A percentile compares a stretch with the other conserved stretches of the same genome.
These are phyloP conservation scores for Pyricularia pennisetigena DNA, from an alignment of 2,329 filamentous ascomycete genomes.

Conservation along the genomic window DNA sequence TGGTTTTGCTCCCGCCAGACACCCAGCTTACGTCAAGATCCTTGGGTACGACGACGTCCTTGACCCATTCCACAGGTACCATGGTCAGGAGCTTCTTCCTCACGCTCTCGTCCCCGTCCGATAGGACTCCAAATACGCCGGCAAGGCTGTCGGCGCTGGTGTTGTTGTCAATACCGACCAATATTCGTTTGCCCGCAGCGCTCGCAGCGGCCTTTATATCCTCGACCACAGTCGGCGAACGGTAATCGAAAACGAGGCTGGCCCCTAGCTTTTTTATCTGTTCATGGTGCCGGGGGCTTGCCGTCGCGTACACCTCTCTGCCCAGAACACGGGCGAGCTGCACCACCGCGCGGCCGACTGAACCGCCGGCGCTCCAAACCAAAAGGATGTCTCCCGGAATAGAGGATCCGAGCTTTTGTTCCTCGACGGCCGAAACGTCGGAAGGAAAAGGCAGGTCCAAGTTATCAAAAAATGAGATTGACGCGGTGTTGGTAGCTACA, in stretches of 20 bases:
- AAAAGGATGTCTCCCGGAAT: constrained; percentile 2
- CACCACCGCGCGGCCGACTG: constrained; percentile 4
- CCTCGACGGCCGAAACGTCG: not conserved
- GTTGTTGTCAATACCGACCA: not conserved
- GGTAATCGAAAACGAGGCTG: constrained; percentile 7
- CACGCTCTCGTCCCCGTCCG: not conserved
- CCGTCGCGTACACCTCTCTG: constrained; percentile 6
- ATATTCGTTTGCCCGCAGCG: not conserved
- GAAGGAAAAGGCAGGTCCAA: constrained; percentile 3
- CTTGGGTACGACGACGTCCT: not conserved
- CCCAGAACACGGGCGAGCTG: constrained; percentile 8
- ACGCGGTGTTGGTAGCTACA: not conserved
- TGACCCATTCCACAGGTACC: not conserved
- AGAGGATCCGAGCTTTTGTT: not conserved
- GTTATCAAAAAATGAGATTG: not conserved
- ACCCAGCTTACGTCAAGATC: not conserved
- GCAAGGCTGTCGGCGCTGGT: not conserved
- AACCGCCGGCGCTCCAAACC: constrained; percentile 8
- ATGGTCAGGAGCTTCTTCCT: not conserved
- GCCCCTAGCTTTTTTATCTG: constrained; percentile 6
- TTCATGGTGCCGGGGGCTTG: constrained; percentile 7
- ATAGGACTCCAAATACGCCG: not conserved
- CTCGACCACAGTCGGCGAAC: not conserved
- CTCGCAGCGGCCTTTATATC: constrained; percentile 11
- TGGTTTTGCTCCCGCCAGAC: not conserved